These are phyloP conservation scores for Flaveria brownii DNA, from an alignment of 129 eudicot species.

Conservation along the genomic window DNA sequence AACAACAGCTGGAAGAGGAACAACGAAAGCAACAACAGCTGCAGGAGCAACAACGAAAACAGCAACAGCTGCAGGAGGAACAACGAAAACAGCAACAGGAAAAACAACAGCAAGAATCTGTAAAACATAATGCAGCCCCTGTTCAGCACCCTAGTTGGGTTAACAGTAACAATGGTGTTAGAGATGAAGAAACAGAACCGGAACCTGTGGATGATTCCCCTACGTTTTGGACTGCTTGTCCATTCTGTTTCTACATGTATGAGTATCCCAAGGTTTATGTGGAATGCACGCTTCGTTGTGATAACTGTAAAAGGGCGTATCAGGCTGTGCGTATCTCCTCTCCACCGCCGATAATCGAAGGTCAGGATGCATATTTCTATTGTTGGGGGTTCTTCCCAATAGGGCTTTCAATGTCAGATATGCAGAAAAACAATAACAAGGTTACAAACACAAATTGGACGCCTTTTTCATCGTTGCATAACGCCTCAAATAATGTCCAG, in stretches of 20 bases:
- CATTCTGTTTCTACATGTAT: constrained; percentile 74
- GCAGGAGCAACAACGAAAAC: background rate
- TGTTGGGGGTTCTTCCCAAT: constrained; percentile 88
- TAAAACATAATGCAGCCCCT: constrained; percentile 16
- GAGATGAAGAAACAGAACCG: constrained; percentile 28
- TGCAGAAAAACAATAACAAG: constrained; percentile 45
- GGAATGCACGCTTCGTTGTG: constrained; percentile 71
- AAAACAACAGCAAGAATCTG: background rate
- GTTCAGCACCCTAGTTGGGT: background rate
- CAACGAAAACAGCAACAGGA: background rate
- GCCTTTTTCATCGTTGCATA: constrained; percentile 72
- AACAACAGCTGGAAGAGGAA: background rate
- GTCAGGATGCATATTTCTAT: constrained; percentile 48
- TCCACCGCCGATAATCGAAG: constrained; percentile 60
- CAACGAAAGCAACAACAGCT: constrained; percentile 4
- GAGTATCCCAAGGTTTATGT: constrained; percentile 64
- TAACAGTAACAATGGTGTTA: constrained; percentile 32
- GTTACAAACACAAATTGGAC: constrained; percentile 49
- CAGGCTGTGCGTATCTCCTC: constrained; percentile 62
- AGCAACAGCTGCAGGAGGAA: background rate
- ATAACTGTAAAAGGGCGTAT: constrained; percentile 75
- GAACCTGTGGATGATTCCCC: constrained; percentile 32
- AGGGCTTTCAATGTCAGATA: constrained; percentile 56
- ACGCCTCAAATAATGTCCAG: constrained; percentile 32
- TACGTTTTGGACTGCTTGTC: constrained; percentile 87